phyloP scores from a whole-genome alignment of 495 filamentous ascomycete species.

The Clohesyomyces aquaticus region DNA sequence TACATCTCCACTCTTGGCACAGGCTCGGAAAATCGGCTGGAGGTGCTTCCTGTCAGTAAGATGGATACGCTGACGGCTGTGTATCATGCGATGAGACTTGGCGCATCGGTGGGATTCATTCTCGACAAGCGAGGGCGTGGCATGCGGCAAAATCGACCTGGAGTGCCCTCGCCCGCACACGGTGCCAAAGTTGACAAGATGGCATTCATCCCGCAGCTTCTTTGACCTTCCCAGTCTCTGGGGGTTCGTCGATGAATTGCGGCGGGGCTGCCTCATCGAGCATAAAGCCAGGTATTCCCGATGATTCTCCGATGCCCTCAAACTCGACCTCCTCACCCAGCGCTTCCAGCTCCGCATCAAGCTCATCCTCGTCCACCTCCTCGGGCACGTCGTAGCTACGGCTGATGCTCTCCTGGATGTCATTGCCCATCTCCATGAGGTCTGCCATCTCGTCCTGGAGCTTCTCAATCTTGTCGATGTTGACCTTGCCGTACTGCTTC shows the following conservation, averaged over 20 bases:
- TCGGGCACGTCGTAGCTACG: constrained; percentile 94
- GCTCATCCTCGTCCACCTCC: constrained; percentile 95
- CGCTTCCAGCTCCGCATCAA: constrained; percentile 95
- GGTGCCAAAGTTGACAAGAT: neutral
- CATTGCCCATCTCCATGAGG: constrained; percentile 95
- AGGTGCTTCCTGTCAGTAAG: too few species aligned
- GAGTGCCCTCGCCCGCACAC: neutral
- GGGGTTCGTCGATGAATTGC: constrained; percentile 74
- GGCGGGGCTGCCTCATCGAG: constrained; percentile 78
- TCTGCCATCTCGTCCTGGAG: constrained; percentile 99
- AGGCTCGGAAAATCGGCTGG: neutral
- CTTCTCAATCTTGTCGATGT: constrained; percentile 95
- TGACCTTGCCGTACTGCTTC: constrained; percentile 96
- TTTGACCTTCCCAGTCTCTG: constrained; percentile 72
- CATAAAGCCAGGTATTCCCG: constrained; percentile 80
- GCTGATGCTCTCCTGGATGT: constrained; percentile 95
- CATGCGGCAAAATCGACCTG: neutral
- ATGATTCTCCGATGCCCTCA: constrained; percentile 61
- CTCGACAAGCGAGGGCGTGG: neutral
- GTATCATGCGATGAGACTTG: neutral
- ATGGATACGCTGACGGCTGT: neutral
- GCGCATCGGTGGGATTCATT: neutral
- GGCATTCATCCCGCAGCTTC: constrained; percentile 65
- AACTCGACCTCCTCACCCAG: constrained; percentile 86
- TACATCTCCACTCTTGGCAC: neutral